These are phyloP conservation scores for Blastosporella zonata DNA, from an alignment of 1,284 basidiomycete species.

Conservation along the genomic window DNA sequence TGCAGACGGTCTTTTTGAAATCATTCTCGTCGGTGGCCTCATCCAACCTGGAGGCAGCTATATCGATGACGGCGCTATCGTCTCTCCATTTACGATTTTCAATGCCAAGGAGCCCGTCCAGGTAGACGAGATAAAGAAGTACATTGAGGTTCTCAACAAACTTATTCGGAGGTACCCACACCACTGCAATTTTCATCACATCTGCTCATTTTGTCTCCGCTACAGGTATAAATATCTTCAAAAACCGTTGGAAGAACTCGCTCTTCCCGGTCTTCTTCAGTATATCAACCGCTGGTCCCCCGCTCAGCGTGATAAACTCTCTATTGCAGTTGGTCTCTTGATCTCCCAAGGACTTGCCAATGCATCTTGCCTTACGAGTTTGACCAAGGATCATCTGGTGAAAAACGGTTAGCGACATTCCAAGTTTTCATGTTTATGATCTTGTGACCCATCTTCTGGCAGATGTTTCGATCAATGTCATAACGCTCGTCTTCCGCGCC, in stretches of 20 bases:
- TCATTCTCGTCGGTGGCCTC: slow-evolving; percentile 90
- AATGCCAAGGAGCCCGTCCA: slow-evolving; percentile 76
- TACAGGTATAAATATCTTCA: slow-evolving; percentile 96
- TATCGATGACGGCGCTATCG: slow-evolving; percentile 81
- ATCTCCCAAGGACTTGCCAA: slow-evolving; percentile 79
- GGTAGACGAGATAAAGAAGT: slow-evolving; percentile 85
- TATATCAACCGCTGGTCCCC: slow-evolving; percentile 85
- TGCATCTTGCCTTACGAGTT: slow-evolving; percentile 72
- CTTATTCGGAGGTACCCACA: slow-evolving; percentile 80
- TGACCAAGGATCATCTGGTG: slow-evolving; percentile 92
- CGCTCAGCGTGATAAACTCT: slow-evolving; percentile 78
- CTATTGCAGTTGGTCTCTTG: slow-evolving; percentile 78
- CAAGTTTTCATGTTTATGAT: slow-evolving; percentile 3
- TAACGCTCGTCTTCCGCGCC: slow-evolving; percentile 79
- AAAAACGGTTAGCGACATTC: slow-evolving; percentile 70
- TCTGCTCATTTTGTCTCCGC: slow-evolving; percentile 12
- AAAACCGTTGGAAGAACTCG: slow-evolving; percentile 86
- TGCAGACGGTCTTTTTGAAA: slow-evolving; percentile 93
- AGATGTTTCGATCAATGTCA: slow-evolving; percentile 77
- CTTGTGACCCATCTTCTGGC: slow-evolving; percentile 5
- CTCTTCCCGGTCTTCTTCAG: slow-evolving; percentile 83
- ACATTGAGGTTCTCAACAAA: slow-evolving; percentile 92
- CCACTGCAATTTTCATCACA: slow-evolving; percentile 3
- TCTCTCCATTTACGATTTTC: slow-evolving; percentile 82
- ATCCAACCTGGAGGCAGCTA: slow-evolving; percentile 94